Evolutionary conservation across 2,329 filamentous ascomycete genomes (phyloP).

Genomic region (Fusarium liriodendri): DNA sequence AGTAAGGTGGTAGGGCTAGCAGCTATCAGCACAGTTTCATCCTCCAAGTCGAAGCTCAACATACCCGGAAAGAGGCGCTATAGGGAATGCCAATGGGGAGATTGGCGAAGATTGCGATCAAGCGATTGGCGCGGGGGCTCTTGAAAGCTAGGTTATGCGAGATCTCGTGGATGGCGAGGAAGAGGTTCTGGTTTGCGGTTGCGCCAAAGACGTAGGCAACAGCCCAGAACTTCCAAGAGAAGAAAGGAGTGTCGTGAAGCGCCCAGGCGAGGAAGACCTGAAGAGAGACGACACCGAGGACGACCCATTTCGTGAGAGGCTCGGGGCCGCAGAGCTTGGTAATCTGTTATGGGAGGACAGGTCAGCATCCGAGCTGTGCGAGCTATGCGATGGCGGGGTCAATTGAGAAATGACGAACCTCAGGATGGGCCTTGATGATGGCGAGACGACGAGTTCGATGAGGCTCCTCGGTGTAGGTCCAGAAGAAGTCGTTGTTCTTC

Average conservation of each 20-base stretch:
- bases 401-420: constrained; percentile 65
- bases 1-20: constrained; percentile 92
- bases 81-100: constrained; percentile 96
- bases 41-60: constrained; percentile 42
- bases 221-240: constrained; percentile 86
- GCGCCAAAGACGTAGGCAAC: constrained; percentile 93
- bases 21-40: constrained; percentile 32
- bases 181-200: constrained; percentile 97
- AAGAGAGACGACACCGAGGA: constrained; percentile 82
- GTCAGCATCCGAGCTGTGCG: constrained; percentile 16
- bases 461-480: constrained; percentile 99
- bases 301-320: constrained; percentile 94
- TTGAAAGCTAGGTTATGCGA: constrained; percentile 97
- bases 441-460: constrained; percentile 90
- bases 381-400: neutral
- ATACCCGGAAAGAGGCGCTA: constrained; percentile 90
- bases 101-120: constrained; percentile 94
- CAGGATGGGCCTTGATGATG: constrained; percentile 98
- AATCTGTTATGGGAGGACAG: constrained; percentile 65
- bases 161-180: constrained; percentile 98
- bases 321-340: constrained; percentile 97
- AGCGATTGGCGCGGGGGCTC: constrained; percentile 80
- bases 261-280: constrained; percentile 83
- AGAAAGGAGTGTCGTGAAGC: constrained; percentile 80
- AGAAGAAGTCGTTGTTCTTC: constrained; percentile 78